phyloP scores from a whole-genome alignment of 768 basidiomycete genomes.

The Tylopilus vinaceipallidus region DNA sequence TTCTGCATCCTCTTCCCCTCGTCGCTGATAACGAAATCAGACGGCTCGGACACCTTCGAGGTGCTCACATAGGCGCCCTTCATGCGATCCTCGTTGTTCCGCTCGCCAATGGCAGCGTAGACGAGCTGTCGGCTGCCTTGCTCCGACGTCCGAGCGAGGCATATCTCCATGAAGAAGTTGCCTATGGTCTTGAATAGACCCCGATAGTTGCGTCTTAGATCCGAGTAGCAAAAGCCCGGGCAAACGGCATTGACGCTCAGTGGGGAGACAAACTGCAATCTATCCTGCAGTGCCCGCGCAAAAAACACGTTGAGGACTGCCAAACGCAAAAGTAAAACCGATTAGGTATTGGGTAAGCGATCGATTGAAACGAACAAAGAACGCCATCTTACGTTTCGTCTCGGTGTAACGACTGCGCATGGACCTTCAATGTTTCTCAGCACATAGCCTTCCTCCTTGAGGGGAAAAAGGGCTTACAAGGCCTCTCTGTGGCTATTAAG shows the following conservation, averaged over 20 bases:
- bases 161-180: conserved; percentile 4
- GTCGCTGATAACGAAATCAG: conserved; percentile 34
- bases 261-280: conserved; percentile 17
- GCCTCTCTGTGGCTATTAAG: conserved; percentile 22
- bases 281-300: conserved; percentile 24
- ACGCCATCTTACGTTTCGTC: conserved; percentile 25
- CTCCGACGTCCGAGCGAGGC: conserved; percentile 23
- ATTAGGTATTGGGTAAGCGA: too few species aligned
- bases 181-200: not conserved
- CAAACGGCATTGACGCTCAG: conserved; percentile 25
- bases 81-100: conserved; percentile 19
- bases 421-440: conserved; percentile 5
- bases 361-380: not conserved
- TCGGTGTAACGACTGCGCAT: conserved; percentile 22
- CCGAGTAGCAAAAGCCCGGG: conserved; percentile 34
- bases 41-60: conserved; percentile 20
- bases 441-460: not conserved
- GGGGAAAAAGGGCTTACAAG: conserved; percentile 10
- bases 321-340: too few species aligned
- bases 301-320: conserved; percentile 34
- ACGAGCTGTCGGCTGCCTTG: conserved; percentile 37
- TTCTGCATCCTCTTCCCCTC: conserved; percentile 30
- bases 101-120: conserved; percentile 28
- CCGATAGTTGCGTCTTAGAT: conserved; percentile 12
- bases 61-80: conserved; percentile 20